phyloP scores from a whole-genome alignment of 2,329 filamentous ascomycete species.

The Atkinsonella hypoxylon region DNA sequence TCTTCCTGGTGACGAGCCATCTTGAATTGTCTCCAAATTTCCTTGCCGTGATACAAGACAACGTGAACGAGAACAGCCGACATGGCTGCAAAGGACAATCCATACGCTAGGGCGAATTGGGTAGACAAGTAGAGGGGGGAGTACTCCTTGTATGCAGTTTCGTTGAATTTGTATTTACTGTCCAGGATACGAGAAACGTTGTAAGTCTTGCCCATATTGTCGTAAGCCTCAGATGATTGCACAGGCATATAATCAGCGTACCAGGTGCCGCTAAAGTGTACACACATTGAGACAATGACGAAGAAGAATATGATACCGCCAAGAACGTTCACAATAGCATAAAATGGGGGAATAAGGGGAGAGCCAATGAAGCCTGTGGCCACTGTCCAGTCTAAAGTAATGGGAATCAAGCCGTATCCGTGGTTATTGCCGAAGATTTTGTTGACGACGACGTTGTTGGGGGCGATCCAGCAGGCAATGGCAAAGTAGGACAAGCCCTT shows the following conservation, averaged over 20 bases:
- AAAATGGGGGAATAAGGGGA: conserved; percentile 40
- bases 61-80: conserved; percentile 48
- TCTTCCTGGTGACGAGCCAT: conserved; percentile 44
- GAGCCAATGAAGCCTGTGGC: conserved; percentile 37
- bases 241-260: conserved; percentile 50
- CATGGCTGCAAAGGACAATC: conserved; percentile 55
- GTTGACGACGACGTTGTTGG: conserved; percentile 46
- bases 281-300: conserved; percentile 42
- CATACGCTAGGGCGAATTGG: conserved; percentile 49
- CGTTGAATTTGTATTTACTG: conserved; percentile 43
- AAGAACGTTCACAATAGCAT: conserved; percentile 43
- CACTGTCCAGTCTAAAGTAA: conserved; percentile 44
- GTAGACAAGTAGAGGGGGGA: conserved; percentile 54
- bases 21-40: conserved; percentile 43
- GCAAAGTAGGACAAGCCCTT: conserved; percentile 51
- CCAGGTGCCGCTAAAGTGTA: conserved; percentile 46
- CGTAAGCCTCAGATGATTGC: conserved; percentile 47
- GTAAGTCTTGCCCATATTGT: conserved; percentile 50
- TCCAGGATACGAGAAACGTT: conserved; percentile 49
- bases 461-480: conserved; percentile 50
- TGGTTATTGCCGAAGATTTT: conserved; percentile 49
- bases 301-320: conserved; percentile 43
- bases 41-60: conserved; percentile 40
- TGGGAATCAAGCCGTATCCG: conserved; percentile 46
- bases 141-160: conserved; percentile 48